A percentile compares a stretch with the other conserved stretches of the same genome.
phyloP scores from a whole-genome alignment of 208 protist species.

The Perkinsela sp. region DNA sequence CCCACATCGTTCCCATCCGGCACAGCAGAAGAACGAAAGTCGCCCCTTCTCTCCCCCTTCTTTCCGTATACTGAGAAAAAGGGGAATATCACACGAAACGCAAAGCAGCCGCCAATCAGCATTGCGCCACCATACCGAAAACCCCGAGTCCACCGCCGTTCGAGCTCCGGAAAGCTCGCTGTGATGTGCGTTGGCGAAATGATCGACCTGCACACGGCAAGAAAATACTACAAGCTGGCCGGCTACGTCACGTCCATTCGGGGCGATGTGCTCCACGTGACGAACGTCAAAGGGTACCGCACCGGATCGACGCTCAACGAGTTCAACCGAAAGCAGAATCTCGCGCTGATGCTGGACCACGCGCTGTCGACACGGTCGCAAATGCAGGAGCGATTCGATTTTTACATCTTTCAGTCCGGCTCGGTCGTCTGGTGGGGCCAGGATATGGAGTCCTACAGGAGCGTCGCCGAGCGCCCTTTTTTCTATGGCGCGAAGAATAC shows the following conservation, averaged over 20 bases:
- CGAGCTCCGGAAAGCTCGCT: background rate
- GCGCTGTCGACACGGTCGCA: background rate
- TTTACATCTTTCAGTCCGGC: slow-evolving; percentile 4
- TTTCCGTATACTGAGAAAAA: background rate
- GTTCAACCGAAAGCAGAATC: background rate
- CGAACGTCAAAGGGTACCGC: background rate
- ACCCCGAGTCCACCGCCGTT: background rate
- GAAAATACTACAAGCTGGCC: background rate
- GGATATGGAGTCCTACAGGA: slow-evolving; percentile 1
- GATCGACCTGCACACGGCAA: background rate
- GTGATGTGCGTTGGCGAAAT: background rate
- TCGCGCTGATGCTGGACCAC: background rate
- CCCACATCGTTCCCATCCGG: background rate
- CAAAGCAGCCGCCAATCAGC: background rate
- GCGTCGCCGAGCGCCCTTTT: slow-evolving; percentile 1
- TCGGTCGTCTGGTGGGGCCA: slow-evolving; percentile 2
- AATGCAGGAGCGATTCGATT: slow-evolving; percentile 1
- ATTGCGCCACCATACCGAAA: background rate
- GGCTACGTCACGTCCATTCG: background rate
- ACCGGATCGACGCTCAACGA: background rate
- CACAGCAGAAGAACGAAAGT: background rate
- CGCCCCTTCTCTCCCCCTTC: background rate
- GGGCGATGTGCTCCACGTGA: background rate
- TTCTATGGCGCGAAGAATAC: background rate
- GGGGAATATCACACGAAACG: background rate